Percentiles rank a stretch among this genome's conserved stretches.
Evolutionary conservation across 768 basidiomycete genomes (phyloP).

Genomic region (Gymnopilus junonius): DNA sequence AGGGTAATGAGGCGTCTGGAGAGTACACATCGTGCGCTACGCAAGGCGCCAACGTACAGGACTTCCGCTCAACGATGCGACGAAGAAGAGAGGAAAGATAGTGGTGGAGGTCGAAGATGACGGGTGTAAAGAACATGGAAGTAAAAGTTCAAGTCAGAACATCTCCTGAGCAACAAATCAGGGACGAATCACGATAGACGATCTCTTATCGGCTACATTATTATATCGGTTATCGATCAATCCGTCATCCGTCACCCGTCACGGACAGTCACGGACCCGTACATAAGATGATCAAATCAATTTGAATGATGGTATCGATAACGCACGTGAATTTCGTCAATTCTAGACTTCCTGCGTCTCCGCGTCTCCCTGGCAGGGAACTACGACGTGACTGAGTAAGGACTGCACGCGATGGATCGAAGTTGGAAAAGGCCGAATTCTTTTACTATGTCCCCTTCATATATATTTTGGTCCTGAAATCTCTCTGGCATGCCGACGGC

Average conservation of each 20-base stretch:
- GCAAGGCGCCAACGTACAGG: neutral
- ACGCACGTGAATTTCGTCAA: neutral
- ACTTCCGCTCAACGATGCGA: neutral
- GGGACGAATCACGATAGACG: neutral
- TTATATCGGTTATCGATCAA: constrained; percentile 5
- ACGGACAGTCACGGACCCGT: too few relatives aligned
- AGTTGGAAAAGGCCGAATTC: too few relatives aligned
- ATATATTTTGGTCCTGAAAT: too few relatives aligned
- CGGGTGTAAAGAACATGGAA: neutral
- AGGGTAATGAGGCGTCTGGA: neutral
- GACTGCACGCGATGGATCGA: too few relatives aligned
- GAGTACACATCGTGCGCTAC: neutral
- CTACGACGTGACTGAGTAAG: too few relatives aligned
- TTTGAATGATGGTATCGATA: constrained; percentile 11
- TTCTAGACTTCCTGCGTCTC: too few relatives aligned
- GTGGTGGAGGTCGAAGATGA: neutral
- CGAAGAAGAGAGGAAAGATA: neutral
- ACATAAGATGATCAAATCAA: neutral
- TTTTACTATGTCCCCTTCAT: too few relatives aligned
- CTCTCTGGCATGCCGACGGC: too few relatives aligned
- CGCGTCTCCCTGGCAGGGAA: too few relatives aligned
- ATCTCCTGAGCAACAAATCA: neutral
- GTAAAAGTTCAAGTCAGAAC: neutral
- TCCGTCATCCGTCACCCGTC: constrained; percentile 4
- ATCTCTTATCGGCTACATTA: constrained; percentile 7